Conservation (phyloP, 2,329 filamentous ascomycete genomes). For the Rutstroemia sp. region DNA sequence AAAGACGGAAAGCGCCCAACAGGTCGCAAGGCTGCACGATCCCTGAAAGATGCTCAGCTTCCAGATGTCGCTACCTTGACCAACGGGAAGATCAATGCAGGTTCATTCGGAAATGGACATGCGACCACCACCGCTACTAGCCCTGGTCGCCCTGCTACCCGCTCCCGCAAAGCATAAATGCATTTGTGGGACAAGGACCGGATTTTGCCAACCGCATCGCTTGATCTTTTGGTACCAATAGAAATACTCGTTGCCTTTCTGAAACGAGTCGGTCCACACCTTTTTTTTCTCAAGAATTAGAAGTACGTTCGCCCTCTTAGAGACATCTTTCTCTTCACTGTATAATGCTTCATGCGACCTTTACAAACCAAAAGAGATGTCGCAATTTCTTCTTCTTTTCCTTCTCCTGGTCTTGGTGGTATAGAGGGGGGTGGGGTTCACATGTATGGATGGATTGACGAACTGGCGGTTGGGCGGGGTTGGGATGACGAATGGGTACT, state of each 20-base stretch:
- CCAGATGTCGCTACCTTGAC: conserved; percentile 28
- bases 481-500: not conserved
- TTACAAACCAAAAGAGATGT: not conserved
- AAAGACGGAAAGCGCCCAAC: conserved; percentile 74
- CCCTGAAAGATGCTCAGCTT: conserved; percentile 35
- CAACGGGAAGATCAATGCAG: conserved; percentile 38
- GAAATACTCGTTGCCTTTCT: not conserved
- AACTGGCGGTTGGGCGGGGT: not conserved
- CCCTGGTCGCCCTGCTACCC: conserved; percentile 24
- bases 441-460: no score
- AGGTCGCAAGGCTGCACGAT: conserved; percentile 64
- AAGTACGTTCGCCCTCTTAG: not conserved
- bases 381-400: no score
- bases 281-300: not conserved
- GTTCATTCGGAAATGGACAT: conserved; percentile 38
- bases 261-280: not conserved
- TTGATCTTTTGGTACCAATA: not conserved
- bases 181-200: not conserved
- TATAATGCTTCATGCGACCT: not conserved
- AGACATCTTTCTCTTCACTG: not conserved
- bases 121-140: conserved; percentile 34
- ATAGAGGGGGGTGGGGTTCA: not conserved
- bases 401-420: not conserved
- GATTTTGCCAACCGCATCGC: not conserved
- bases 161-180: conserved; percentile 30